A percentile compares a stretch with the other conserved stretches of the same genome.
Conservation (phyloP, 2,329 filamentous ascomycete species). For the Botrytis paeoniae region DNA sequence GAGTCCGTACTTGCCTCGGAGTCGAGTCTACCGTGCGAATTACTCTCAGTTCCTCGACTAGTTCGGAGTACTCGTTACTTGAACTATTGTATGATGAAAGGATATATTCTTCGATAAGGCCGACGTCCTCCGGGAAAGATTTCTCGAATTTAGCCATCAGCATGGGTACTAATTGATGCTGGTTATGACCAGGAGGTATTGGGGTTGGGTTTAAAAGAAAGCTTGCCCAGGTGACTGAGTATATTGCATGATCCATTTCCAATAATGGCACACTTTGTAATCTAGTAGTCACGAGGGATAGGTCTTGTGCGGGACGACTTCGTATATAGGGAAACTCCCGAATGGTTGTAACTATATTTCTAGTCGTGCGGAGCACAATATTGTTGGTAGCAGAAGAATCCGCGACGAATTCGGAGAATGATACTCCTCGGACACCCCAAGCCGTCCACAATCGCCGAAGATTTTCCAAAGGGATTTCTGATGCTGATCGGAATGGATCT, state of each 20-base stretch:
- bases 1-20: conserved; percentile 45
- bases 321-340: conserved; percentile 43
- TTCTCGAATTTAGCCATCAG: conserved; percentile 40
- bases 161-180: conserved; percentile 38
- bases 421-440: conserved; percentile 43
- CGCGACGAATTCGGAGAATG: conserved; percentile 54
- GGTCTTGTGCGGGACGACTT: conserved; percentile 30
- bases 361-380: conserved; percentile 71
- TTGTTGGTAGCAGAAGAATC: conserved; percentile 59
- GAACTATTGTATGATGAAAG: conserved; percentile 34
- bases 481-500: conserved; percentile 71
- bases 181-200: conserved; percentile 28
- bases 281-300: conserved; percentile 27
- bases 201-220: conserved; percentile 36
- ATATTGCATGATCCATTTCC: conserved; percentile 41
- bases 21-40: conserved; percentile 56
- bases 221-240: conserved; percentile 41
- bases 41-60: conserved; percentile 52
- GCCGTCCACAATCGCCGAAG: conserved; percentile 59
- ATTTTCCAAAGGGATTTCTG: conserved; percentile 60
- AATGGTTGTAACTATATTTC: conserved; percentile 76
- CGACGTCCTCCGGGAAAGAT: conserved; percentile 40
- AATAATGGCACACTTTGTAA: conserved; percentile 36
- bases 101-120: conserved; percentile 40
- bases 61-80: conserved; percentile 38